Base-by-base conservation (phyloP, 768 basidiomycete genomes). In the Tephrocybe sp. region DNA sequence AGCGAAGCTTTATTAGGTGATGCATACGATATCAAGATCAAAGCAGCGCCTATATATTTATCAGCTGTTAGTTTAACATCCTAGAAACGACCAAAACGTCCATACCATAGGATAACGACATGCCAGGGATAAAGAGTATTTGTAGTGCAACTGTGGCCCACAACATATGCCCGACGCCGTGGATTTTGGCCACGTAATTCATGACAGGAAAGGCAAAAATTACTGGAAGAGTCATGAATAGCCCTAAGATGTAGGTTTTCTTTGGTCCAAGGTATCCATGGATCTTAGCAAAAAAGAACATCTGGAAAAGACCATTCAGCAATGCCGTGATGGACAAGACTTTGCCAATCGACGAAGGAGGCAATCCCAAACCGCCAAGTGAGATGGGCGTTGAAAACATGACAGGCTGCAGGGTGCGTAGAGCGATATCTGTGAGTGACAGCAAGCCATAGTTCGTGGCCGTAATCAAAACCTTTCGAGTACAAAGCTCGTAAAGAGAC, bases 381-480 rank as follows among this genome's bases (percentile, higher is more conserved):
- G 73, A 69, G 40, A 83, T 69, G 11, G 89, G 86, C 1, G 86
- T 89, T n/a, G 86, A 80, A 43, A 80, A 74, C 67, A 87, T 89
- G 26, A 89, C 63, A 0, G 89, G 88, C 35, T 84, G 82, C 11
- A 90, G 65, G 11, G 84, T 76, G 42, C 80, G 80, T 56, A 79
- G 80, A 6, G 83, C 66, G 40, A 89, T 87, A 47, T 89, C 87
- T 27, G 85, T 60, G 7, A 88, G 65, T 6, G 86, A 79, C 21
- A 89, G 72, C 19, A 70, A 62, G 1, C 77, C 82, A 61, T 88
- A 90, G 59, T 89, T 89, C 13, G 70, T 68, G 12, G 79, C 79
- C 7, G 84, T 77, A 41, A 84, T 67, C 26, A 87, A 59, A 3
- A 89, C 82, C 28, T 68, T 74, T 1, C 69, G 74, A 21, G 74